phyloP scores from a whole-genome alignment of 208 protist genomes.

The Trypanosoma cruzi region DNA sequence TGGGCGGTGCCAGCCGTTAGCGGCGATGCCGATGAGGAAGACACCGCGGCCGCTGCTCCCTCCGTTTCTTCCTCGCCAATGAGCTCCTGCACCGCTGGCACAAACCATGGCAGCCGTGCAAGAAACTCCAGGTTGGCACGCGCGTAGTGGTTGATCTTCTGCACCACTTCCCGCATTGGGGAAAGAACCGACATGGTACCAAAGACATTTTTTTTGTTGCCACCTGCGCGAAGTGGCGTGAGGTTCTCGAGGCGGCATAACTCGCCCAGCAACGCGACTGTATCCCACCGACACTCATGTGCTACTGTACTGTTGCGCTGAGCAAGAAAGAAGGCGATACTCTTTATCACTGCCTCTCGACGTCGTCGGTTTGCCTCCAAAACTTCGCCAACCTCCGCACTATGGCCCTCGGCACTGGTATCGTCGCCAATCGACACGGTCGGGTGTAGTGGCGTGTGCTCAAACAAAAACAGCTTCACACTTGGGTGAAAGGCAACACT shows the following conservation, averaged over 20 bases:
- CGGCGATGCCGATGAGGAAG: conserved; percentile 20
- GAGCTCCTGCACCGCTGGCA: conserved; percentile 44
- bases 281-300: conserved; percentile 81
- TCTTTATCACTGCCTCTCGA: conserved; percentile 58
- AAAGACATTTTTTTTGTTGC: neutral
- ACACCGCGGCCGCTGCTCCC: neutral
- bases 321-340: conserved; percentile 73
- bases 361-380: conserved; percentile 31
- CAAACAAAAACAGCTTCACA: conserved; percentile 85
- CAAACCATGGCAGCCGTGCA: conserved; percentile 75
- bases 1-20: neutral
- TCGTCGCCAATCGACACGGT: too few species aligned
- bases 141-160: conserved; percentile 69
- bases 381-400: neutral
- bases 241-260: conserved; percentile 70
- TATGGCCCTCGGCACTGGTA: neutral
- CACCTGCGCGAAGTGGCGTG: conserved; percentile 29
- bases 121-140: conserved; percentile 72
- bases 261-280: conserved; percentile 76
- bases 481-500: conserved; percentile 79
- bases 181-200: neutral
- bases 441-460: conserved; percentile 31
- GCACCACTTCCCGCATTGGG: conserved; percentile 35
- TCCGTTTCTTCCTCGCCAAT: conserved; percentile 31
- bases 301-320: conserved; percentile 70